Evolutionary conservation across 768 basidiomycete species (phyloP).

Genomic region (Tulasnella sp.): DNA sequence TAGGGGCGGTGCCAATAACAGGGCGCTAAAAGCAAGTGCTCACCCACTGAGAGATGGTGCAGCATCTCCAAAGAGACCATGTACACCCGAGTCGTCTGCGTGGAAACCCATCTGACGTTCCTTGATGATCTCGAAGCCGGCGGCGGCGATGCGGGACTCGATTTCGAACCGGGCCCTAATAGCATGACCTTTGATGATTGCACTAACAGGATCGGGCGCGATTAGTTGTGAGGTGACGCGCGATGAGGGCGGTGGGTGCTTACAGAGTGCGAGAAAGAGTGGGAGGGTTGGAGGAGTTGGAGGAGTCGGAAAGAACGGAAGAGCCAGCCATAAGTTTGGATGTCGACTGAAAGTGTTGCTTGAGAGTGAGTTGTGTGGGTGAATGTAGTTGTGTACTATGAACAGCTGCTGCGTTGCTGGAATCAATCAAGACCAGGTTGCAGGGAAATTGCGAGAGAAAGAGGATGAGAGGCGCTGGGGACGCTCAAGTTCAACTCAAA

Average conservation of each 20-base stretch:
- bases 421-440: neutral
- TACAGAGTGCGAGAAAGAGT: slow-evolving; percentile 21
- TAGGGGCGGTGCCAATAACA: neutral
- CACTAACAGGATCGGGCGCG: neutral
- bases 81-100: slow-evolving; percentile 72
- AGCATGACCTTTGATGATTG: slow-evolving; percentile 68
- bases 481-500: neutral
- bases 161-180: slow-evolving; percentile 64
- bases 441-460: neutral
- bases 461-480: neutral
- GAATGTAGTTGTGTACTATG: neutral
- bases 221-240: neutral
- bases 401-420: neutral
- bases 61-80: slow-evolving; percentile 76
- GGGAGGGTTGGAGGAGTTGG: neutral
- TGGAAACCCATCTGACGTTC: slow-evolving; percentile 89
- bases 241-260: neutral
- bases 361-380: neutral
- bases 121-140: slow-evolving; percentile 85
- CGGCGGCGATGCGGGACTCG: slow-evolving; percentile 71
- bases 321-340: slow-evolving; percentile 17
- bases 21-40: slow-evolving; percentile 36
- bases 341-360: slow-evolving; percentile 10
- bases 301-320: neutral
- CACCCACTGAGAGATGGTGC: slow-evolving; percentile 70